Evolutionary conservation across 371 early-diverging fungal species (phyloP), one percentile per base, ranked within the genome.

Genomic region (Mortierella sp.): DNA sequence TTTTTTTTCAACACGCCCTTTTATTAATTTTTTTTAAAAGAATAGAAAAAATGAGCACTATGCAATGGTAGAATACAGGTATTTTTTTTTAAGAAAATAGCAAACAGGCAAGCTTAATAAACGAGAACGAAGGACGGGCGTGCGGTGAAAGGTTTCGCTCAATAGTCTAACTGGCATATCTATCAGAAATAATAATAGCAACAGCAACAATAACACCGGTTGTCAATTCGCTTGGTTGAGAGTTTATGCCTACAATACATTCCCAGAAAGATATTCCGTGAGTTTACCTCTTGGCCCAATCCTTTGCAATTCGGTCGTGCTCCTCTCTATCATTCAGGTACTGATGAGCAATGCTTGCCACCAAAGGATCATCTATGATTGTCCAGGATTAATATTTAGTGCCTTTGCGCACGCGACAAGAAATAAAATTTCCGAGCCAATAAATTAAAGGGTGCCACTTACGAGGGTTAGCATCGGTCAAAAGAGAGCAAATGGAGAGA

Each of bases 391-490:
- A 47, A 47, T 47, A 15, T 45, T 45, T 45, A 45, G 45, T 45
- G 16, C 16, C 21, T 52, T 9, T 52, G 19, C 21, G 4, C 52
- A 52, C 52, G 21, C 52, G 52, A 52, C 52, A 11, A 15, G 72
- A 97, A 95, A 85, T 96, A 86, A 99, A 45, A 45, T 45, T 45
- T 16, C 45, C 16, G 11, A 11, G 15, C 11, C 16, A 45, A 45
- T 45, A 45, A 15, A 16, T 11, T 4, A 45, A 45, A 45, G 15
- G 45, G 16, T 16, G 16, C 4, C 36, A 45, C 86, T 84, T 85
- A 91, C 90, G 87, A 47, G 98, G 97, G 85, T 98, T 98, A 41
- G 97, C 93, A 81, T 97, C 97, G n/a, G 96, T 95, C 50, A 98
- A 85, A 68, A 45, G 45, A 36, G 95, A 96, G 76, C 94, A 92